Evolutionary conservation across 108 stramenopile genomes (phyloP).

Genomic region (Nitzschia palea): DNA sequence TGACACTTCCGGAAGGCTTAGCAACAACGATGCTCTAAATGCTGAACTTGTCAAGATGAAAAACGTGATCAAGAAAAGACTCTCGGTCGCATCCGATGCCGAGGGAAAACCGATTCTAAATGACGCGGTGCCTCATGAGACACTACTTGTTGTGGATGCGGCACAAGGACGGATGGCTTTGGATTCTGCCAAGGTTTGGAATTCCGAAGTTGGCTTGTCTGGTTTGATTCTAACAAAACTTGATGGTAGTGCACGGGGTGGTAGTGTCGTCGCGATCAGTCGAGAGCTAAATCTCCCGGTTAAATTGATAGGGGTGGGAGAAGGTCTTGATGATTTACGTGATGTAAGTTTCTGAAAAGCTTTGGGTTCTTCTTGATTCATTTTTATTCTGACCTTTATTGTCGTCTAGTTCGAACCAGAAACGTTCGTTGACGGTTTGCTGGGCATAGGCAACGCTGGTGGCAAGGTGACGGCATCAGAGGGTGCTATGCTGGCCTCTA

Average conservation of each 20-base stretch:
- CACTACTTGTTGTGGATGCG: conserved; percentile 92
- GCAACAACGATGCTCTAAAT: conserved; percentile 90
- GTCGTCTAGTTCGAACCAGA: conserved; percentile 77
- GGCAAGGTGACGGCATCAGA: conserved; percentile 45
- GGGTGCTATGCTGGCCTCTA: conserved; percentile 57
- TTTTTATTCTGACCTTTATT: background rate
- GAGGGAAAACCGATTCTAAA: conserved; percentile 54
- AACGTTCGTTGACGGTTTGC: conserved; percentile 76
- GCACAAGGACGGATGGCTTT: conserved; percentile 94
- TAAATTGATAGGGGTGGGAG: conserved; percentile 96
- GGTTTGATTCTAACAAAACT: conserved; percentile 93
- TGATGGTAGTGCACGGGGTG: conserved; percentile 93
- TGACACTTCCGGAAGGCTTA: conserved; percentile 90
- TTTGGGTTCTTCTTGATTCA: background rate
- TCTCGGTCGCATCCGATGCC: conserved; percentile 52
- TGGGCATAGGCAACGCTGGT: conserved; percentile 75
- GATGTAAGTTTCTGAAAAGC: conserved; percentile 78
- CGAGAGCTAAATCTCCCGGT: conserved; percentile 91
- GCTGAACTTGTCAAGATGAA: conserved; percentile 91
- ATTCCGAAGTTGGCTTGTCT: conserved; percentile 86
- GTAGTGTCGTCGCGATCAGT: conserved; percentile 89
- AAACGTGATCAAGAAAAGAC: conserved; percentile 76
- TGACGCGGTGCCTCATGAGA: conserved; percentile 85
- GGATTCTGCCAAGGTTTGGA: conserved; percentile 88
- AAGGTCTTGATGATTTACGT: conserved; percentile 81